phyloP scores from a whole-genome alignment of 1,139 yeast genomes.

The Kodamaea alishanica region DNA sequence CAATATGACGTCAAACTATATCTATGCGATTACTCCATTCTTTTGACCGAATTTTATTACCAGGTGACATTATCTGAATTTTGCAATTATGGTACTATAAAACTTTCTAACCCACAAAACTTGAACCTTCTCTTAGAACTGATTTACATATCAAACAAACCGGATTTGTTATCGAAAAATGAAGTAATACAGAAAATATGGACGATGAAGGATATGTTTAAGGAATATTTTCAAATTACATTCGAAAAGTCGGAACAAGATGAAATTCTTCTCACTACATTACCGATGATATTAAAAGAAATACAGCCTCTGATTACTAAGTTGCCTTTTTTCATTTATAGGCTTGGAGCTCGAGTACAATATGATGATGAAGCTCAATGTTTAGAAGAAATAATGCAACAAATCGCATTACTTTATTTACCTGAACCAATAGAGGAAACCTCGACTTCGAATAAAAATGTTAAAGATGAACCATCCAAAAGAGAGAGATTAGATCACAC shows the following conservation, averaged over 20 bases:
- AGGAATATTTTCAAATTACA: constrained; percentile 67
- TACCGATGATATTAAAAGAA: constrained; percentile 68
- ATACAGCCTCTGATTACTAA: constrained; percentile 62
- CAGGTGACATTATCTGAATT: constrained; percentile 78
- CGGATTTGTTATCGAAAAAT: constrained; percentile 17
- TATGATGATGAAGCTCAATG: constrained; percentile 70
- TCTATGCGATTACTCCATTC: constrained; percentile 75
- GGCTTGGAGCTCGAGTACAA: constrained; percentile 55
- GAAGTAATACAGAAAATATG: constrained; percentile 27
- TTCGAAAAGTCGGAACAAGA: constrained; percentile 26
- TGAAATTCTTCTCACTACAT: constrained; percentile 35
- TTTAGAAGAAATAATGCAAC: constrained; percentile 57
- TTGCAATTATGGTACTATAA: constrained; percentile 71
- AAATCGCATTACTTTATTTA: constrained; percentile 68
- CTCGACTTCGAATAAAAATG: constrained; percentile 12
- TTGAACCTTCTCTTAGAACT: constrained; percentile 28
- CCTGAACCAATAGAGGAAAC: constrained; percentile 48
- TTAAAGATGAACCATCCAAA: constrained; percentile 11
- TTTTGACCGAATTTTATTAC: constrained; percentile 69
- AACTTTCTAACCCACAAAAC: constrained; percentile 37
- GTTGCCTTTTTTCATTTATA: constrained; percentile 62
- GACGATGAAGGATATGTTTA: constrained; percentile 68
- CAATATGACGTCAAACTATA: constrained; percentile 78
- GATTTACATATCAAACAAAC: constrained; percentile 19
- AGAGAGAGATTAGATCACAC: constrained; percentile 23